Evolutionary conservation across 2,329 filamentous ascomycete species (phyloP).

Genomic region (Dothideomycetes sp.): DNA sequence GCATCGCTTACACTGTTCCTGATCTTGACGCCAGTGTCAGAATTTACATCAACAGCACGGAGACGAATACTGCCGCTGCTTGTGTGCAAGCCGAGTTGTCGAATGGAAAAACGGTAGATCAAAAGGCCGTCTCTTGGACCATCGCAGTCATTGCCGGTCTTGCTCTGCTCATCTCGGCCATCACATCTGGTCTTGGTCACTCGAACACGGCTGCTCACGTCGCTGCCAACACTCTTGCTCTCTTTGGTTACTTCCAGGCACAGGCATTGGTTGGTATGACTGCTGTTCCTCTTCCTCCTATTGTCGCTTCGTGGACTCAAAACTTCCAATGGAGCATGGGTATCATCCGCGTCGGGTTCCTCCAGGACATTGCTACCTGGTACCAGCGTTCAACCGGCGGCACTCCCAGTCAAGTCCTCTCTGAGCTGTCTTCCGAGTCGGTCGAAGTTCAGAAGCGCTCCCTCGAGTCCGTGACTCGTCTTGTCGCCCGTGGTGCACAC

Average conservation of each 20-base stretch:
- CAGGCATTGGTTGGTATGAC: conserved; percentile 87
- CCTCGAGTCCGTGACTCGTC: conserved; percentile 34
- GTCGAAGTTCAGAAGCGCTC: conserved; percentile 71
- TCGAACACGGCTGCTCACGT: conserved; percentile 92
- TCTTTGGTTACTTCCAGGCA: conserved; percentile 89
- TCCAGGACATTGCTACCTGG: conserved; percentile 87
- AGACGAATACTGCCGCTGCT: conserved; percentile 57
- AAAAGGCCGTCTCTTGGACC: conserved; percentile 79
- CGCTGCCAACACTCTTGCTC: conserved; percentile 84
- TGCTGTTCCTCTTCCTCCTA: conserved; percentile 70
- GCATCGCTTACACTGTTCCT: conserved; percentile 79
- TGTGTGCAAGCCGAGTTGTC: conserved; percentile 83
- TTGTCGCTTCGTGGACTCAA: conserved; percentile 88
- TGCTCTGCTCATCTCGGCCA: conserved; percentile 72
- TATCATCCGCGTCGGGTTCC: conserved; percentile 77
- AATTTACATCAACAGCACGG: conserved; percentile 67
- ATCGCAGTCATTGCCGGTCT: conserved; percentile 81
- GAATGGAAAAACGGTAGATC: conserved; percentile 86
- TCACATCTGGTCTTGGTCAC: conserved; percentile 83
- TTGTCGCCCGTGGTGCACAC: conserved; percentile 47
- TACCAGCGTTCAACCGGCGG: conserved; percentile 91
- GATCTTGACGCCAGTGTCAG: conserved; percentile 81
- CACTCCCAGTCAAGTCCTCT: conserved; percentile 68
- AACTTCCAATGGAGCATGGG: conserved; percentile 99
- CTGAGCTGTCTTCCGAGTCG: conserved; percentile 63